These are phyloP conservation scores for Gomphus bonarii DNA, from an alignment of 1,284 basidiomycete species.

Conservation along the genomic window DNA sequence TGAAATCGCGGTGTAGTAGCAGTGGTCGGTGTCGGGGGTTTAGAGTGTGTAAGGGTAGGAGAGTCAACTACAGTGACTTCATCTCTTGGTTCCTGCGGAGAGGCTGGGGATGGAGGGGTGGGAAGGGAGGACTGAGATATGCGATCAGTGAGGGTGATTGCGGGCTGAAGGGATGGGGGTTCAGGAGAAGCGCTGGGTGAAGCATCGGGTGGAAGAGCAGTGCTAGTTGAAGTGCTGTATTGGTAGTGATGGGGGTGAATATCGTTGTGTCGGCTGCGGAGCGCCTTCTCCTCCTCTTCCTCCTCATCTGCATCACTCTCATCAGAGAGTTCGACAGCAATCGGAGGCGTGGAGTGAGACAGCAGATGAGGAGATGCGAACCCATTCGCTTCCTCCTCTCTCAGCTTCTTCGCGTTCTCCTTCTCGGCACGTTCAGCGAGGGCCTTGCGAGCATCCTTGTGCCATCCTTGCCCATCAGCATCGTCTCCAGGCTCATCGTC, in stretches of 20 bases:
- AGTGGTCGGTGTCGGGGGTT: neutral
- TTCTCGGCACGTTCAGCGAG: constrained; percentile 60
- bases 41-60: neutral
- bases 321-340: constrained; percentile 66
- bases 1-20: neutral
- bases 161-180: neutral
- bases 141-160: neutral
- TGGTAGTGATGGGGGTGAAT: constrained; percentile 7
- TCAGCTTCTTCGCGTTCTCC: constrained; percentile 6
- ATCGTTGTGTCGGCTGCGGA: neutral
- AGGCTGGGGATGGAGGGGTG: neutral
- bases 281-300: constrained; percentile 35
- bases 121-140: neutral
- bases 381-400: constrained; percentile 12
- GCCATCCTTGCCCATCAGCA: constrained; percentile 43
- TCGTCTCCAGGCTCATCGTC: constrained; percentile 36
- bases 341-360: constrained; percentile 46
- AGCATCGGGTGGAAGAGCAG: neutral
- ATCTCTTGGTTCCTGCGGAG: neutral
- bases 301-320: constrained; percentile 63
- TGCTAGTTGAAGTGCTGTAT: neutral
- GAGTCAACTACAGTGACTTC: neutral
- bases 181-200: neutral
- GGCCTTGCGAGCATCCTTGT: constrained; percentile 53
- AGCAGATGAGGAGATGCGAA: constrained; percentile 1